Base-by-base conservation (phyloP, 257 asterid species). In the Penstemon newberryi region DNA sequence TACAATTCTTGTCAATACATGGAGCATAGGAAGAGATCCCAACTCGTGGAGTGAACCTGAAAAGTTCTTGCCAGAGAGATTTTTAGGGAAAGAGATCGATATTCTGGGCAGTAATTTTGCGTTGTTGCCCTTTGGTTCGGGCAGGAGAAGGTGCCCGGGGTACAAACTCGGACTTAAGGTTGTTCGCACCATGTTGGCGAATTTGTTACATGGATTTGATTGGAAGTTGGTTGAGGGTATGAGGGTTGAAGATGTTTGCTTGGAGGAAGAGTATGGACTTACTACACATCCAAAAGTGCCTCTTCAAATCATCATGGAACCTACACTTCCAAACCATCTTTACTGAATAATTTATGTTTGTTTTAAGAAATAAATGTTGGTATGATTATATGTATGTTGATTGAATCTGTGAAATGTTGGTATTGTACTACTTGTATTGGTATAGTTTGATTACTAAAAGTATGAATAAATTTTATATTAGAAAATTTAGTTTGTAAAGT, bases 231-330 rank as follows among this genome's bases (percentile, higher is more conserved):
- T 38, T 5, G 73, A 66, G 51, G 79, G 65, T 5, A 69, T 75
- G 81, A 70, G 5, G 58, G 46, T 73, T 10, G 37, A 70, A 47
- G 81, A 78, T 36, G 52, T 82, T 7, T 37, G 70, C 19, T 12
- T 70, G 61, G 84, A 80, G 50, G 84, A 76, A 42, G 2, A 49
- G 0, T 76, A 62, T 66, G 79, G 81, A 58, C 58, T 76, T 39
- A 52, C 72, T 0, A 53, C 57, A 45, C 66, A 46, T 54, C 81
- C 79, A 8, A 76, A 76, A 47, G 19, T 41, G 8, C 60, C 81
- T 12, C 60, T 73, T 60, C 11, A 73, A 10, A n/a, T 77, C 9
- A 4, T 71, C 55, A 60, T 77, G 70, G 60, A 57, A 41, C 38
- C n/a, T 3, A 45, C 49, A 12, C 66, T 60, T 13, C 33, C 33